Percentiles rank a stretch among this genome's conserved stretches.
Conservation (phyloP, 164 flowering plant genomes). For the Liriodendron chinense region DNA sequence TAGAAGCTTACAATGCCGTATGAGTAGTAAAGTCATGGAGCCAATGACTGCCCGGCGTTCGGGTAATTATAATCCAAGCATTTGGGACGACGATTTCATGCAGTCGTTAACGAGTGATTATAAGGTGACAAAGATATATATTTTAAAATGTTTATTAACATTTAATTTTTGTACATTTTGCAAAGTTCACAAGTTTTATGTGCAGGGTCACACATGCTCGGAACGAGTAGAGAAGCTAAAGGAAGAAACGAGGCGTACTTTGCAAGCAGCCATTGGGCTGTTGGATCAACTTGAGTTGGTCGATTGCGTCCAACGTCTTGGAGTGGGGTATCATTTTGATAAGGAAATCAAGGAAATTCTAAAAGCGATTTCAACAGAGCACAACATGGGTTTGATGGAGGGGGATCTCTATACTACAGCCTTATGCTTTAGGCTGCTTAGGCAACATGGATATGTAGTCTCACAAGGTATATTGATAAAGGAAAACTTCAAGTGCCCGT, state of each 20-base stretch:
- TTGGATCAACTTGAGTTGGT: conserved; percentile 13
- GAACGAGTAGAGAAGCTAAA: conserved; percentile 3
- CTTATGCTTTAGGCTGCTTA: conserved; percentile 26
- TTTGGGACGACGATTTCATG: too few species aligned
- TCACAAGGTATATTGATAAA: conserved; percentile 6
- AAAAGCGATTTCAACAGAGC: not conserved
- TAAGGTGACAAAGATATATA: too few species aligned
- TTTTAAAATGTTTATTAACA: too few species aligned
- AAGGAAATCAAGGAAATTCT: conserved; percentile 26
- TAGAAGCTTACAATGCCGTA: too few species aligned
- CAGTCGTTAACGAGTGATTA: too few species aligned
- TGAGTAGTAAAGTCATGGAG: too few species aligned
- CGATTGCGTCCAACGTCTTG: conserved; percentile 29
- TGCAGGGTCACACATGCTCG: not conserved
- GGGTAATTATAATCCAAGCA: too few species aligned
- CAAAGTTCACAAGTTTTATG: too few species aligned
- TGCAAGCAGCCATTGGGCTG: not conserved
- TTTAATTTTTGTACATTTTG: too few species aligned
- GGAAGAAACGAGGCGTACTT: not conserved
- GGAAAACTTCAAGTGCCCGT: too few species aligned
- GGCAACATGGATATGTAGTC: conserved; percentile 16
- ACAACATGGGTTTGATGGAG: not conserved
- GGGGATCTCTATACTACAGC: conserved; percentile 17
- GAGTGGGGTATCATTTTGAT: conserved; percentile 27
- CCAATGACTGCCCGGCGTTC: too few species aligned